These are phyloP conservation scores for Gymnopilus dilepis DNA, from an alignment of 768 basidiomycete species.

Conservation along the genomic window DNA sequence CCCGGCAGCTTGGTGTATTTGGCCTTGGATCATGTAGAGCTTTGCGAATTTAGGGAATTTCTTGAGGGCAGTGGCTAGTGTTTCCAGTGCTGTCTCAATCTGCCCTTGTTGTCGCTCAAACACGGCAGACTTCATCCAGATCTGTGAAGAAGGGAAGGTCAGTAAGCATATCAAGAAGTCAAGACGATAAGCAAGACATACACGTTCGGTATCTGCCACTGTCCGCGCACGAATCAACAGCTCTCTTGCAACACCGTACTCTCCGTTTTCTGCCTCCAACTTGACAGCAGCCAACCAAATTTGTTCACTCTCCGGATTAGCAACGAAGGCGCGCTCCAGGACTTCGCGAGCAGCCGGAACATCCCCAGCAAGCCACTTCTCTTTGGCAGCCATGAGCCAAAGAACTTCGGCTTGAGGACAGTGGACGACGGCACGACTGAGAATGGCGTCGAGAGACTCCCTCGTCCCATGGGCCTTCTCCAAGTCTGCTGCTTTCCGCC, in stretches of 20 bases:
- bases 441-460: conserved; percentile 84
- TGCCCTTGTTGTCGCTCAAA: conserved; percentile 92
- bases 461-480: conserved; percentile 90
- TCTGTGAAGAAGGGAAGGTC: conserved; percentile 49
- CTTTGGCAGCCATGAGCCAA: conserved; percentile 98
- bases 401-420: conserved; percentile 96
- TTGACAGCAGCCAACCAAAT: conserved; percentile 99
- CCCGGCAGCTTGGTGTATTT: conserved; percentile 74
- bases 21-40: conserved; percentile 96
- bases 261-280: conserved; percentile 94
- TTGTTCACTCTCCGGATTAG: conserved; percentile 95
- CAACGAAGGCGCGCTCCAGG: conserved; percentile 87
- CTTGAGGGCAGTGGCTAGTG: conserved; percentile 71
- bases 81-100: conserved; percentile 73
- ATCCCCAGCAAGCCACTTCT: conserved; percentile 91
- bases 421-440: conserved; percentile 82
- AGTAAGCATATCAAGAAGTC: conserved; percentile 6
- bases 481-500: conserved; percentile 91
- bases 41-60: conserved; percentile 93
- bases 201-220: conserved; percentile 91
- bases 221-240: conserved; percentile 87
- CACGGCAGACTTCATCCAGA: conserved; percentile 99
- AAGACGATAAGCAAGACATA: conserved; percentile 39
- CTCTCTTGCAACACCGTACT: conserved; percentile 84
- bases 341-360: conserved; percentile 91